Percentiles rank a stretch among this genome's conserved stretches.
phyloP scores from a whole-genome alignment of 192 early-diverging fungal genomes.

The Spizellomyces sp. region DNA sequence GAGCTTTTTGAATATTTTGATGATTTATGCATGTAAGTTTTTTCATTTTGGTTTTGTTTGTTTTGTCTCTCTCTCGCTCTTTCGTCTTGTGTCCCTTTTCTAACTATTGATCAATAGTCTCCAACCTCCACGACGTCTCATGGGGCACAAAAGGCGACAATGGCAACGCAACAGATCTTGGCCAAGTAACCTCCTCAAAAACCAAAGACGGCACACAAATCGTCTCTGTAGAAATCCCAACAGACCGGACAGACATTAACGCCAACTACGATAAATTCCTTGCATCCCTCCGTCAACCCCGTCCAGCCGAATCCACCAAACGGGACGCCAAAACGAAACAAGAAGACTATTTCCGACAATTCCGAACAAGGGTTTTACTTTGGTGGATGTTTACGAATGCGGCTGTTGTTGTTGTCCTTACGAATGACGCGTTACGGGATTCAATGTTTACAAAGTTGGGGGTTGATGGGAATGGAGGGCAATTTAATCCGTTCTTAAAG shows the following conservation, averaged over 20 bases:
- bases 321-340: slow-evolving; percentile 80
- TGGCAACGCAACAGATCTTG: slow-evolving; percentile 63
- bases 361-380: slow-evolving; percentile 81
- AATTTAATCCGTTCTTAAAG: slow-evolving; percentile 71
- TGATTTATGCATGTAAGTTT: slow-evolving; percentile 70
- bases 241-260: slow-evolving; percentile 78
- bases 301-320: slow-evolving; percentile 56
- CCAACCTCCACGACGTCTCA: slow-evolving; percentile 92
- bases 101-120: slow-evolving; percentile 41
- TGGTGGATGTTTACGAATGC: slow-evolving; percentile 88
- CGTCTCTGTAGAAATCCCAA: slow-evolving; percentile 76
- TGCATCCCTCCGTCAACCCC: slow-evolving; percentile 56
- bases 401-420: slow-evolving; percentile 70
- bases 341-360: slow-evolving; percentile 88
- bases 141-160: slow-evolving; percentile 98
- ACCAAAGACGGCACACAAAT: slow-evolving; percentile 69
- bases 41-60: slow-evolving; percentile 24
- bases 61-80: not conserved
- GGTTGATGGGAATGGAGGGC: not conserved
- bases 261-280: slow-evolving; percentile 81
- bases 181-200: slow-evolving; percentile 73
- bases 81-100: not conserved
- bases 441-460: slow-evolving; percentile 28
- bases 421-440: slow-evolving; percentile 41
- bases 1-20: slow-evolving; percentile 88